Percentiles rank a stretch among this genome's conserved stretches.
These are phyloP conservation scores for Hippophae gyantsensis DNA, from an alignment of 306 rosid genomes.

Conservation along the genomic window DNA sequence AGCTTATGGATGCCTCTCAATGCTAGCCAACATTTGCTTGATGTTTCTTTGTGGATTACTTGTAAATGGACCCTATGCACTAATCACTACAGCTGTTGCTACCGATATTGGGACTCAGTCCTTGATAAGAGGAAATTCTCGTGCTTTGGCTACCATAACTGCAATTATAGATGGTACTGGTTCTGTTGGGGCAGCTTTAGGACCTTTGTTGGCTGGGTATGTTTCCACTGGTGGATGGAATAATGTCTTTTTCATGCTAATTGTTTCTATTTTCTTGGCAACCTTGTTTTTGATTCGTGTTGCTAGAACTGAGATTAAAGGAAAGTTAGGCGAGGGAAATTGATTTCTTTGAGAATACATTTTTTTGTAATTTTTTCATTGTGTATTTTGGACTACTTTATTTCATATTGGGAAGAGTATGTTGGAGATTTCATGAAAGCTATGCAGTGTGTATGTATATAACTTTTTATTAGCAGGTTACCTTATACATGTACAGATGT, in stretches of 20 bases:
- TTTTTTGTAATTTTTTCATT: too few relatives aligned
- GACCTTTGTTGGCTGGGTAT: slow-evolving; percentile 84
- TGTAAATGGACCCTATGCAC: slow-evolving; percentile 61
- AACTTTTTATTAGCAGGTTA: too few relatives aligned
- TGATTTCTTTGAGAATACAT: background rate
- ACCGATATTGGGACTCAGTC: slow-evolving; percentile 79
- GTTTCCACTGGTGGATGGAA: slow-evolving; percentile 69
- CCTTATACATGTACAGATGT: too few relatives aligned
- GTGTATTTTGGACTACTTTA: too few relatives aligned
- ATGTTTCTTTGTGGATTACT: slow-evolving; percentile 68
- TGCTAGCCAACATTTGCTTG: slow-evolving; percentile 44
- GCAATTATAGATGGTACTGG: slow-evolving; percentile 96
- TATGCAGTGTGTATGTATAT: too few relatives aligned
- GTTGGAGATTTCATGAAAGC: too few relatives aligned
- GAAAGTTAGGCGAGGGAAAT: slow-evolving; percentile 36
- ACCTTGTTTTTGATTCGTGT: slow-evolving; percentile 48
- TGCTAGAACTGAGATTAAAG: slow-evolving; percentile 57
- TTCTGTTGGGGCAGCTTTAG: slow-evolving; percentile 79
- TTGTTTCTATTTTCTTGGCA: slow-evolving; percentile 54
- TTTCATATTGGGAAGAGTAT: too few relatives aligned
- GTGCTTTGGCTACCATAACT: slow-evolving; percentile 78
- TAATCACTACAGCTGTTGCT: slow-evolving; percentile 88
- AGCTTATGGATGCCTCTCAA: slow-evolving; percentile 60
- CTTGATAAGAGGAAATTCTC: slow-evolving; percentile 37
- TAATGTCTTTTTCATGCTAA: slow-evolving; percentile 68